Percentiles rank a stretch among this genome's conserved stretches.
Conservation (phyloP, 2,329 filamentous ascomycete species). For the Blastomyces gilchristii region DNA sequence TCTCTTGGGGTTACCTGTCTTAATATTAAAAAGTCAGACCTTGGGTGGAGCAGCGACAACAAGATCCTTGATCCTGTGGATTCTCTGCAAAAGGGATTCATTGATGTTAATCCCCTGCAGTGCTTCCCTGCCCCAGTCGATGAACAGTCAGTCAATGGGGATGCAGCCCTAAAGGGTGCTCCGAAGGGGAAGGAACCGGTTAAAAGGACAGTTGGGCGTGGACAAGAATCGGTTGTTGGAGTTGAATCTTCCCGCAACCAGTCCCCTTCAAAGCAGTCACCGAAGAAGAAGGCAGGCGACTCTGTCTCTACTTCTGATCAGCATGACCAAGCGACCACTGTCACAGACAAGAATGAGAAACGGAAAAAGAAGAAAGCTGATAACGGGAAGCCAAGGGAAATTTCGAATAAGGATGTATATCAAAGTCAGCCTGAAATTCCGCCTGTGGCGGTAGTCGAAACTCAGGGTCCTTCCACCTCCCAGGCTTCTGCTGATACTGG, state of each 20-base stretch:
- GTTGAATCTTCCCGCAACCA: slow-evolving; percentile 22
- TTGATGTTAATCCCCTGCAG: slow-evolving; percentile 62
- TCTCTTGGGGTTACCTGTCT: slow-evolving; percentile 92
- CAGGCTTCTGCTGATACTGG: neutral
- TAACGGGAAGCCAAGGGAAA: slow-evolving; percentile 38
- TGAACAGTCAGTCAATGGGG: slow-evolving; percentile 39
- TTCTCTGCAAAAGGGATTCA: slow-evolving; percentile 61
- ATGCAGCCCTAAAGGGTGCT: slow-evolving; percentile 15
- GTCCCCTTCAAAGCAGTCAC: slow-evolving; percentile 32
- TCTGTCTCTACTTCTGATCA: slow-evolving; percentile 20
- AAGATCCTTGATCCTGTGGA: slow-evolving; percentile 73
- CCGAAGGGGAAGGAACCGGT: slow-evolving; percentile 27
- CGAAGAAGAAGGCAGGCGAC: slow-evolving; percentile 30
- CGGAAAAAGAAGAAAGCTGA: slow-evolving; percentile 55
- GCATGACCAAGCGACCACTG: slow-evolving; percentile 21
- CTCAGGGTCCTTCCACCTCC: neutral
- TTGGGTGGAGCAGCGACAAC: slow-evolving; percentile 85
- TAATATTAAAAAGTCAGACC: slow-evolving; percentile 72
- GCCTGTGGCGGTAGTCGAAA: neutral
- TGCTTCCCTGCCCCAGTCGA: slow-evolving; percentile 36
- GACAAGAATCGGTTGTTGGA: slow-evolving; percentile 19
- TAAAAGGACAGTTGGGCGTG: slow-evolving; percentile 30
- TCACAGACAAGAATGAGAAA: slow-evolving; percentile 53
- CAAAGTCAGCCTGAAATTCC: neutral
- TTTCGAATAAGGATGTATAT: slow-evolving; percentile 12